Percentiles rank a stretch among this genome's conserved stretches.
Conservation (phyloP, 2,329 filamentous ascomycete species). For the Phialemoniopsis sp. region DNA sequence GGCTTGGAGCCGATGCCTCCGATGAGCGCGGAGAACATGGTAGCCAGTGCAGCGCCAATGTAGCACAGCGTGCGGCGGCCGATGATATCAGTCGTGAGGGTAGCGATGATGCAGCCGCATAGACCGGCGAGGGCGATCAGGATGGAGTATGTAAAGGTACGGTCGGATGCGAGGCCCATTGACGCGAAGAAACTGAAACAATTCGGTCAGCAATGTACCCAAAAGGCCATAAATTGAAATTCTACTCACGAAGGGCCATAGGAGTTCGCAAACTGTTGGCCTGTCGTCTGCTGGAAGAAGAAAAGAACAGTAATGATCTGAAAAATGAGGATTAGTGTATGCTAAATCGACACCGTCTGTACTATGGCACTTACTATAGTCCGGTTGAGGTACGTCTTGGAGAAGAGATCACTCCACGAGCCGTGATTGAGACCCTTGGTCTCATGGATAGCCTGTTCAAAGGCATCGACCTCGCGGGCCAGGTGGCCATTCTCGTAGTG, state of each 20-base stretch:
- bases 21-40: slow-evolving; percentile 6
- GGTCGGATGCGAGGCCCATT: not conserved
- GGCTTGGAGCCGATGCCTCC: slow-evolving; percentile 5
- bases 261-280: slow-evolving; percentile 12
- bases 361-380: too few relatives aligned
- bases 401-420: too few relatives aligned
- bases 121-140: slow-evolving; percentile 1
- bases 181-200: not conserved
- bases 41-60: slow-evolving; percentile 6
- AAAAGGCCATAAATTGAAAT: too few relatives aligned
- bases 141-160: not conserved
- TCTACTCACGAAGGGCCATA: slow-evolving; percentile 10
- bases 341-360: too few relatives aligned
- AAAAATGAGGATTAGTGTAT: too few relatives aligned
- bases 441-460: too few relatives aligned
- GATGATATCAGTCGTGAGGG: slow-evolving; percentile 11
- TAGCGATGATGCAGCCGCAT: not conserved
- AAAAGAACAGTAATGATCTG: slow-evolving; percentile 6
- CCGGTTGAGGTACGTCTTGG: too few relatives aligned
- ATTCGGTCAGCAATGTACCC: too few relatives aligned
- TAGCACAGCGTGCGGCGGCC: slow-evolving; percentile 8
- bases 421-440: too few relatives aligned
- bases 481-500: too few relatives aligned
- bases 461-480: too few relatives aligned
- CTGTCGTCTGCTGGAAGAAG: slow-evolving; percentile 14